These are phyloP conservation scores for Phytopythium kandeliae DNA, from an alignment of 352 stramenopile species.

Conservation along the genomic window DNA sequence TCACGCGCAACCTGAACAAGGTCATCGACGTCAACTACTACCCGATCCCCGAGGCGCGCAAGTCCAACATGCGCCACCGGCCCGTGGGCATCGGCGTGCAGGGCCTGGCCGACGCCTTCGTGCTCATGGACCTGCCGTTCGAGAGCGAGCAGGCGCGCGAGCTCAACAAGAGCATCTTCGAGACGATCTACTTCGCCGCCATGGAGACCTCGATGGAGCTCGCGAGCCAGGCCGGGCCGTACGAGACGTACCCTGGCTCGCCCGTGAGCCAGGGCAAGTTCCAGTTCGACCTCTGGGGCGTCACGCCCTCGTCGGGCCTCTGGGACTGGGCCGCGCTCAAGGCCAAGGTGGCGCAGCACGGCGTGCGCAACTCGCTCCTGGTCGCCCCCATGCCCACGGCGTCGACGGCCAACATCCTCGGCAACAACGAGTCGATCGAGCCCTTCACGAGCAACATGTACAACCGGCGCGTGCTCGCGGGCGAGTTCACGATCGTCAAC, in stretches of 20 bases:
- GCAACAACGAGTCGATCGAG: conserved; percentile 99
- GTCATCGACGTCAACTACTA: conserved; percentile 99
- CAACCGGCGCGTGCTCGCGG: conserved; percentile 97
- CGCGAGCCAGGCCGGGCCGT: conserved; percentile 91
- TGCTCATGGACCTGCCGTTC: conserved; percentile 96
- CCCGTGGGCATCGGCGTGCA: conserved; percentile 98
- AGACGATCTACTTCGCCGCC: conserved; percentile 99
- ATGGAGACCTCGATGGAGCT: conserved; percentile 96
- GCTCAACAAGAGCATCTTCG: conserved; percentile 99
- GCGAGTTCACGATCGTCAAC: conserved; percentile 99
- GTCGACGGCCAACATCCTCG: conserved; percentile 98
- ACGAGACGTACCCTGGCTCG: conserved; percentile 96
- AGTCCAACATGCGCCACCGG: conserved; percentile 97
- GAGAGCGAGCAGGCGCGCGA: conserved; percentile 89
- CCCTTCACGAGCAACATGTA: conserved; percentile 99
- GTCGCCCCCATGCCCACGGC: conserved; percentile 99
- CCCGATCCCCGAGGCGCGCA: conserved; percentile 85
- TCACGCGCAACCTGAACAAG: conserved; percentile 98
- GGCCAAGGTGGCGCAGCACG: conserved; percentile 91
- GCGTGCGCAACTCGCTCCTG: conserved; percentile 98
- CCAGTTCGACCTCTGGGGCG: conserved; percentile 99
- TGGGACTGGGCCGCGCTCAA: conserved; percentile 97
- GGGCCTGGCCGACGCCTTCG: conserved; percentile 97
- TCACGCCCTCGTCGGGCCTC: conserved; percentile 86
- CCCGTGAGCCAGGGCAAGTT: conserved; percentile 96